Evolutionary conservation across 2,329 filamentous ascomycete genomes (phyloP), one percentile per base, ranked within the genome.

Genomic region (Fonsecaea pedrosoi): DNA sequence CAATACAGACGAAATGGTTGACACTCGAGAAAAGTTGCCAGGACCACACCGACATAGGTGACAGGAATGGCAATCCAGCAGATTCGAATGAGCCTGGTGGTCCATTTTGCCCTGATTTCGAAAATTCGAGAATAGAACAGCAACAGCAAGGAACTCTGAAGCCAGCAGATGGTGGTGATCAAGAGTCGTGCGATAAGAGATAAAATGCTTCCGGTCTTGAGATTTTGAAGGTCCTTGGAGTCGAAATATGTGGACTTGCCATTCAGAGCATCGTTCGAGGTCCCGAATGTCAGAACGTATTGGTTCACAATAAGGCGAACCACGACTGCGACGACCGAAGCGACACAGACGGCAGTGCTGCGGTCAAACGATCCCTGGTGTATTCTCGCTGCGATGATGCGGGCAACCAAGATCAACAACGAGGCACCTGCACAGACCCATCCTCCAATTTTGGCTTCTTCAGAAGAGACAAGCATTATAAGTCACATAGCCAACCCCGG

Each of bases 1-100:
- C 84, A 87, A 74, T 87, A 86, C 61, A 85, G 82, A 56, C 77
- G 71, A 70, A 86, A 82, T 2, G 85, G 84, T 12, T 79, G 67
- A 66, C 78, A 80, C 70, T 79, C 78, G 65, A 71, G 71, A 65
- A 79, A 77, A 2, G 75, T 78, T 8, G 73, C 69, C 42, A 78
- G 73, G 50, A 78, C 74, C 50, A 77, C 75, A 9, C 72, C 70
- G 34, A 76, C 62, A 56, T 78, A 78, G 3, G 76, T 76, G 9
- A 64, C 64, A 37, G 74, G 71, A 34, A 79, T 74, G 10, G 75
- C n/a, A 12, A 71, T 48, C 60, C 75, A 73, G 54, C 73, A 77
- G 2, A 61, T 53, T 35, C 69, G 62, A 9, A 77, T 73, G 18
- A 75, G 70, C 32, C 48, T 59, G 8, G 56, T 65, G 37, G 70